Evolutionary conservation across 352 stramenopile species (phyloP).

Genomic region (Blastocystis sp.): DNA sequence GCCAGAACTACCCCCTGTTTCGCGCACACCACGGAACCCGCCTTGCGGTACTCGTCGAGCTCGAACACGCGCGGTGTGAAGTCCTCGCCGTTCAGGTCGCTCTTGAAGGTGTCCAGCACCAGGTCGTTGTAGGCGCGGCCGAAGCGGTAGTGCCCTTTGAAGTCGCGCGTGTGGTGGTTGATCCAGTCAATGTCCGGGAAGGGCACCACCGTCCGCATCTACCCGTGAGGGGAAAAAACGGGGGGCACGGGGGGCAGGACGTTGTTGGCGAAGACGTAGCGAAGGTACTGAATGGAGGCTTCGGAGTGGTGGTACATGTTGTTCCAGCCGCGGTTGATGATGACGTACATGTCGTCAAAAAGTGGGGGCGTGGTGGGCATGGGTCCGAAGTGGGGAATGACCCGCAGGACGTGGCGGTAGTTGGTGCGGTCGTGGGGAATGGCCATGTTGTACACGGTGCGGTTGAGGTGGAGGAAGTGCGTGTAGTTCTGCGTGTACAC

Average conservation of each 20-base stretch:
- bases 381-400: slow-evolving; percentile 24
- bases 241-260: slow-evolving; percentile 7
- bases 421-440: slow-evolving; percentile 47
- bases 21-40: slow-evolving; percentile 8
- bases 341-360: slow-evolving; percentile 33
- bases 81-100: slow-evolving; percentile 38
- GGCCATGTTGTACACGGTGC: background rate
- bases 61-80: slow-evolving; percentile 15
- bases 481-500: slow-evolving; percentile 56
- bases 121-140: slow-evolving; percentile 42
- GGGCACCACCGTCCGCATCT: slow-evolving; percentile 37
- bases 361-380: background rate
- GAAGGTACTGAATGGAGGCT: slow-evolving; percentile 46
- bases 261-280: slow-evolving; percentile 5
- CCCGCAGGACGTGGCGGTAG: slow-evolving; percentile 36
- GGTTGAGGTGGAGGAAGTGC: slow-evolving; percentile 47
- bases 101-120: slow-evolving; percentile 46
- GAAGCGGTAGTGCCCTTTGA: slow-evolving; percentile 61
- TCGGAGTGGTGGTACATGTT: slow-evolving; percentile 68
- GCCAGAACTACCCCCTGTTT: background rate
- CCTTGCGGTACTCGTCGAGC: slow-evolving; percentile 30
- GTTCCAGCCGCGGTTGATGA: slow-evolving; percentile 61
- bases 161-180: slow-evolving; percentile 59
- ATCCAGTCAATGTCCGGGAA: slow-evolving; percentile 63
- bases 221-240: background rate